These are phyloP conservation scores for Stagonosporopsis vannaccii DNA, from an alignment of 2,329 filamentous ascomycete species.

Conservation along the genomic window DNA sequence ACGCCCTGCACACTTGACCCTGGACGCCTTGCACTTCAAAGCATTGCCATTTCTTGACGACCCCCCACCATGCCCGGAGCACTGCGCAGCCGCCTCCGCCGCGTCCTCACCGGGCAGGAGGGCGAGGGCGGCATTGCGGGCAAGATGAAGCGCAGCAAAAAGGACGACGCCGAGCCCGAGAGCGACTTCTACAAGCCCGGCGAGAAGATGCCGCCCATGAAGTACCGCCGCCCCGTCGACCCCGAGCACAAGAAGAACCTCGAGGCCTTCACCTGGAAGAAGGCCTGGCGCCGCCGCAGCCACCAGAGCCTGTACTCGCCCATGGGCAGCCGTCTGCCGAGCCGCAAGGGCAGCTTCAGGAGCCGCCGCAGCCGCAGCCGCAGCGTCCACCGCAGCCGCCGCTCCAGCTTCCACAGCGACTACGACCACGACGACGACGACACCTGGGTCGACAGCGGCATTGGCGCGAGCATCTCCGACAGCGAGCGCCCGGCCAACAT, in stretches of 20 bases:
- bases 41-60: too few species aligned
- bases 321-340: constrained; percentile 58
- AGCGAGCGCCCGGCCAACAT: constrained; percentile 45
- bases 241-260: constrained; percentile 60
- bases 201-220: constrained; percentile 60
- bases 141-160: constrained; percentile 37
- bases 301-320: constrained; percentile 56
- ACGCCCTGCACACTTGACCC: constrained; percentile 5
- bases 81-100: constrained; percentile 56
- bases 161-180: constrained; percentile 47
- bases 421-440: constrained; percentile 42
- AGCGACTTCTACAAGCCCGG: constrained; percentile 59
- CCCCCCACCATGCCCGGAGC: constrained; percentile 49
- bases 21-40: constrained; percentile 3
- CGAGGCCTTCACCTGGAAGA: constrained; percentile 56
- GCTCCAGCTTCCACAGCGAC: constrained; percentile 47
- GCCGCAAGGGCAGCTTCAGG: constrained; percentile 46
- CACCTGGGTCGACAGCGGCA: constrained; percentile 45
- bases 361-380: constrained; percentile 42
- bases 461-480: constrained; percentile 44
- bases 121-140: constrained; percentile 33
- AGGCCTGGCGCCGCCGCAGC: constrained; percentile 56
- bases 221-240: constrained; percentile 58
- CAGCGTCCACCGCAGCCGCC: constrained; percentile 38
- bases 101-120: constrained; percentile 50